Base-by-base conservation (phyloP, 768 basidiomycete genomes). In the Lactarius evosmus region DNA sequence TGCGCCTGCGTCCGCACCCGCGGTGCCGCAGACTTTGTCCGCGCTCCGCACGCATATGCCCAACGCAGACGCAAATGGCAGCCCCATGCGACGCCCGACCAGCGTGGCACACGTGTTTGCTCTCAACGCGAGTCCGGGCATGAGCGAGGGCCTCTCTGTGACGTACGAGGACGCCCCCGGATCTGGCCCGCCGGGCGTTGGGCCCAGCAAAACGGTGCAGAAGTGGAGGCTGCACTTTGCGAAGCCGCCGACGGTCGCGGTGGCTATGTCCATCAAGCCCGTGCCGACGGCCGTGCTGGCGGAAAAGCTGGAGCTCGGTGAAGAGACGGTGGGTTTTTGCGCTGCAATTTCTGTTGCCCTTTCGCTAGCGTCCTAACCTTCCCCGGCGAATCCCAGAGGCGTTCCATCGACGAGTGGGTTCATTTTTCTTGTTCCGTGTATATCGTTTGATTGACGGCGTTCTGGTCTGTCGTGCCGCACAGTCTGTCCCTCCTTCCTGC, bases 211-310 rank as follows among this genome's bases (percentile, higher is more conserved):
- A 63, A n/a, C 59, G 58, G 69, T 29, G 7, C 68, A 72, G 14
- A 71, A 72, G 19, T 81, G 80, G 80, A 71, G 70, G 8, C 74
- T 85, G 53, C 76, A 83, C 55, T 81, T 73, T 50, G 70, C 60
- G 16, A 76, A 73, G 34, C 72, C 77, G 36, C 82, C 82, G 3
- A 70, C 64, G 57, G 74, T 74, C 27, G 73, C 74, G 12, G 69
- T 70, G 38, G 60, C 75, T 4, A 60, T 34, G 11, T 22, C 38
- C 16, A 16, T n/a, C 70, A 76, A 74, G 14, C 78, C 77, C 0
- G 71, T 78, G 14, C 58, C 72, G 25, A 75, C 71, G 66, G 49
- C 64, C 1, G 38, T 66, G 8, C 63, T 80, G 8, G 69, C 62
- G 19, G 67, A 69, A 17, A 66, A 64, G n/a, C 62, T 83, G 58